Evolutionary conservation across 129 eudicot species (phyloP).

Genomic region (Oenanthe sinensis): DNA sequence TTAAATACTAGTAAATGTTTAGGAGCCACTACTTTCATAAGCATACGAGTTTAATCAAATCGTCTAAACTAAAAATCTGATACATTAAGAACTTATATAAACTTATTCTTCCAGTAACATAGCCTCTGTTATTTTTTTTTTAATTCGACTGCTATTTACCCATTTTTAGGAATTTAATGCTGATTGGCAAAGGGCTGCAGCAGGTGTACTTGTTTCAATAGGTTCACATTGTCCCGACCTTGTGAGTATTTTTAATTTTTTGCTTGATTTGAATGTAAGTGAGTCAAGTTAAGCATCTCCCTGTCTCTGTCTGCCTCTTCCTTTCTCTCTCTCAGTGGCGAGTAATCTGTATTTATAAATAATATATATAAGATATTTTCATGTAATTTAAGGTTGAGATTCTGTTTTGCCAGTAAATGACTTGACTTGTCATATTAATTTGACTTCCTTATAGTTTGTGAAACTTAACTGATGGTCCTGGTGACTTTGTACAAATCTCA

Average conservation of each 20-base stretch:
- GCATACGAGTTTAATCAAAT: background rate
- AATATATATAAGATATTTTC: background rate
- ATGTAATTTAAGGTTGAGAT: background rate
- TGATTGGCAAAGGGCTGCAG: constrained; percentile 98
- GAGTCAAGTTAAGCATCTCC: background rate
- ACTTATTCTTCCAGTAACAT: background rate
- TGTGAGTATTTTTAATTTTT: constrained; percentile 38
- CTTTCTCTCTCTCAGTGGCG: too few species aligned
- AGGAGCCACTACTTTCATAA: background rate
- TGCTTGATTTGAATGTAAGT: background rate
- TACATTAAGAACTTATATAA: background rate
- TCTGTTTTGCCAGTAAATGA: background rate
- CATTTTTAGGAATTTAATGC: constrained; percentile 68
- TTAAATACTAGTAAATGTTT: background rate
- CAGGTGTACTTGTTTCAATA: constrained; percentile 82
- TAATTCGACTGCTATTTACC: constrained; percentile 2
- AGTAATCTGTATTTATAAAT: too few species aligned
- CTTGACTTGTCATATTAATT: background rate
- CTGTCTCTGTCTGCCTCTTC: background rate
- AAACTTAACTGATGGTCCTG: background rate
- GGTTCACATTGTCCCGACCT: constrained; percentile 92
- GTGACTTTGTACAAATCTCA: background rate
- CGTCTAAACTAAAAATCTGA: background rate
- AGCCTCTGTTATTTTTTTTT: background rate
- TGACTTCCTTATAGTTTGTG: background rate